A percentile compares a stretch with the other conserved stretches of the same genome.
Evolutionary conservation across 768 basidiomycete genomes (phyloP).

Genomic region (Suillus tomentosus): DNA sequence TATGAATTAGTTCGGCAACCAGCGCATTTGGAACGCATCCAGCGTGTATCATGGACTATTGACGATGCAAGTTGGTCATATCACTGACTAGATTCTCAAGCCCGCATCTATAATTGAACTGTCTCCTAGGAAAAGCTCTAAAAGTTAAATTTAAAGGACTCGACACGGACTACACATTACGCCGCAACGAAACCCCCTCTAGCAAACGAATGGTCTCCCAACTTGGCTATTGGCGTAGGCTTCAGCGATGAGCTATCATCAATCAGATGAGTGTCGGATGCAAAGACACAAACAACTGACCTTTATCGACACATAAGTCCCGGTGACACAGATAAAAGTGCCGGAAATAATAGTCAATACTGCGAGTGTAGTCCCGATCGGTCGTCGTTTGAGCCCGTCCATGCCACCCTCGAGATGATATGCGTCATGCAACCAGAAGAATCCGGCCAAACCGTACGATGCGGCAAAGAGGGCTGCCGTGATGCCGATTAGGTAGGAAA

Average conservation of each 20-base stretch:
- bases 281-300: constrained; percentile 29
- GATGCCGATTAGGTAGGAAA: constrained; percentile 55
- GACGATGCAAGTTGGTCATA: neutral
- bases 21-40: neutral
- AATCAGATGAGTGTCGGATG: constrained; percentile 3
- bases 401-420: constrained; percentile 44
- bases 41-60: neutral
- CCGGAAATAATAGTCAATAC: constrained; percentile 48
- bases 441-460: constrained; percentile 52
- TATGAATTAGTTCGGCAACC: neutral
- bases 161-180: neutral
- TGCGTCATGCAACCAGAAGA: constrained; percentile 55
- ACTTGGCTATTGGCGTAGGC: constrained; percentile 45
- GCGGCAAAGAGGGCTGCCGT: constrained; percentile 55
- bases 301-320: constrained; percentile 54
- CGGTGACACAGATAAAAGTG: constrained; percentile 53
- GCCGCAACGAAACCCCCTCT: constrained; percentile 5
- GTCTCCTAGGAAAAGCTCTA: neutral
- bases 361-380: constrained; percentile 38
- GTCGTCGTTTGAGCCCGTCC: constrained; percentile 33
- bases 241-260: constrained; percentile 44
- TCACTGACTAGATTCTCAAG: neutral
- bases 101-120: neutral
- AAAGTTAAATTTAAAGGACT: neutral
- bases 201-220: constrained; percentile 52